Evolutionary conservation across 805 yeast species (phyloP).

Genomic region (Starmerella stigmatis): DNA sequence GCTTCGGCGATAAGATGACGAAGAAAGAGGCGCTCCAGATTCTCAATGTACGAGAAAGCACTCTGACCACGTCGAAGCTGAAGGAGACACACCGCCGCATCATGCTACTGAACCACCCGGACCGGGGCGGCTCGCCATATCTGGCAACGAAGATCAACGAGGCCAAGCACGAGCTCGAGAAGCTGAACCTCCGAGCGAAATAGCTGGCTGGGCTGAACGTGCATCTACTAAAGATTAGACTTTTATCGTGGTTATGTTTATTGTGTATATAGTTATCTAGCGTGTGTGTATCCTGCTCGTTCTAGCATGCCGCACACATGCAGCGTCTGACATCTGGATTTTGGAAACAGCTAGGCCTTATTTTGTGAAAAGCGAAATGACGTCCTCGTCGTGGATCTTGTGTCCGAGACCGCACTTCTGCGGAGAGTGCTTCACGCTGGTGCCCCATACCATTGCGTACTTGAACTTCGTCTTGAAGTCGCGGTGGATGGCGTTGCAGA

Average conservation of each 20-base stretch:
- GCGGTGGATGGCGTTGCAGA: slow-evolving; percentile 85
- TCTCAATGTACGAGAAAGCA: slow-evolving; percentile 45
- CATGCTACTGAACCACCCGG: slow-evolving; percentile 82
- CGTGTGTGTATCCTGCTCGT: background rate
- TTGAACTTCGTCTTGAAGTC: slow-evolving; percentile 87
- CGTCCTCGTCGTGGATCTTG: slow-evolving; percentile 83
- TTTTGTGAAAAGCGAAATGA: slow-evolving; percentile 80
- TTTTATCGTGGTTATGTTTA: no score
- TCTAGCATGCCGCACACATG: background rate
- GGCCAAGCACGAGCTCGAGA: slow-evolving; percentile 72
- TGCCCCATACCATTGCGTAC: slow-evolving; percentile 94
- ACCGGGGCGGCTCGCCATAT: slow-evolving; percentile 75
- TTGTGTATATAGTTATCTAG: background rate
- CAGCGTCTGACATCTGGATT: no score
- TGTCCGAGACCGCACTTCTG: slow-evolving; percentile 91
- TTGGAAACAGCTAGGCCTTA: slow-evolving; percentile 31
- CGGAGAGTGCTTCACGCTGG: slow-evolving; percentile 88
- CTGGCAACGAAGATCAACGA: slow-evolving; percentile 77
- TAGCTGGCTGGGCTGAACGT: background rate
- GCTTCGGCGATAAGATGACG: slow-evolving; percentile 84
- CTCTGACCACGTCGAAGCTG: slow-evolving; percentile 35
- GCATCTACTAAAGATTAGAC: no score
- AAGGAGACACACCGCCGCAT: slow-evolving; percentile 62
- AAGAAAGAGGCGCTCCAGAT: slow-evolving; percentile 82
- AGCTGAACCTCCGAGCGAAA: slow-evolving; percentile 29